Evolutionary conservation across 768 basidiomycete genomes (phyloP).

Genomic region (Dictyophora rubrovolvata): DNA sequence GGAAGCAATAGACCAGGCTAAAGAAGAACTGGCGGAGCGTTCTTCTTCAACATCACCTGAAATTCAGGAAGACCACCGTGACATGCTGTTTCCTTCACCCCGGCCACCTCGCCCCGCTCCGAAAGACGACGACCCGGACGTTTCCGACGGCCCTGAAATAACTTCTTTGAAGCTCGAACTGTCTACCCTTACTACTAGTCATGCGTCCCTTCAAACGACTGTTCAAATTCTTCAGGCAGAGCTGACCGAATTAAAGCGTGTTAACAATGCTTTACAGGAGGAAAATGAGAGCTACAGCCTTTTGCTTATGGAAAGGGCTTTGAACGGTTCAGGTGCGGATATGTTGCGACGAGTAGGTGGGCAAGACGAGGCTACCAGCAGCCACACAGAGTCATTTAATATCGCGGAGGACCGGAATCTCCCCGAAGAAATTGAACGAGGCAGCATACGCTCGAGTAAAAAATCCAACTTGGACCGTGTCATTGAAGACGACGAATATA

Average conservation of each 20-base stretch:
- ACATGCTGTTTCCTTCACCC: slow-evolving; percentile 15
- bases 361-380: slow-evolving; percentile 15
- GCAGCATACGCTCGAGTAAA: slow-evolving; percentile 50
- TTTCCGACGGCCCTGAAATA: slow-evolving; percentile 80
- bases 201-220: slow-evolving; percentile 74
- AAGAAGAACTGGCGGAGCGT: slow-evolving; percentile 29
- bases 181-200: slow-evolving; percentile 77
- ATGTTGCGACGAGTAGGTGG: slow-evolving; percentile 54
- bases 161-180: slow-evolving; percentile 74
- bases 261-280: slow-evolving; percentile 83
- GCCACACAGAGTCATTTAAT: slow-evolving; percentile 31
- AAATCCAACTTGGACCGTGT: slow-evolving; percentile 27
- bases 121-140: slow-evolving; percentile 51
- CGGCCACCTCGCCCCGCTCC: slow-evolving; percentile 12
- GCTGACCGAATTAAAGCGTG: slow-evolving; percentile 75
- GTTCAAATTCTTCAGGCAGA: slow-evolving; percentile 78
- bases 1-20: slow-evolving; percentile 30
- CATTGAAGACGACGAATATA: slow-evolving; percentile 36
- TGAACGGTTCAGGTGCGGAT: slow-evolving; percentile 74
- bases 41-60: slow-evolving; percentile 7
- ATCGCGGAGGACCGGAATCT: slow-evolving; percentile 16
- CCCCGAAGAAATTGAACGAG: slow-evolving; percentile 27
- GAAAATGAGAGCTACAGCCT: slow-evolving; percentile 98
- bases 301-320: slow-evolving; percentile 79
- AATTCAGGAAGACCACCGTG: slow-evolving; percentile 14